phyloP scores from a whole-genome alignment of 2,329 filamentous ascomycete genomes.

The Colletotrichum orbiculare region DNA sequence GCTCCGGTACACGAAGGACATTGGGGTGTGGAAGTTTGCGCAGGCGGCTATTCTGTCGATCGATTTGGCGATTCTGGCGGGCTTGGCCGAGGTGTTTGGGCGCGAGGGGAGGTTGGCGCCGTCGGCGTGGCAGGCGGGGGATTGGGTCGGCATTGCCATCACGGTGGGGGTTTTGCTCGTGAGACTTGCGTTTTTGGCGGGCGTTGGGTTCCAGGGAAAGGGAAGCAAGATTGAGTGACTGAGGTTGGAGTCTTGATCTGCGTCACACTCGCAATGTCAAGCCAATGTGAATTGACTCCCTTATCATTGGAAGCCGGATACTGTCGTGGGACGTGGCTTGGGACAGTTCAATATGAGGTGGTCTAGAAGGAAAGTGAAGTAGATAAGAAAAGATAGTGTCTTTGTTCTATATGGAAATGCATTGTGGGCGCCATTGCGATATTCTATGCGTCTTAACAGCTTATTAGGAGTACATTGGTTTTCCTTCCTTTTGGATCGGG shows the following conservation, averaged over 20 bases:
- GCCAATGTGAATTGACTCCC: fast-evolving
- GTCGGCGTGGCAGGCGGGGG: constrained; percentile 15
- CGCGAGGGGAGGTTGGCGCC: constrained; percentile 34
- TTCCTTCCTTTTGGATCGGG: too few relatives aligned
- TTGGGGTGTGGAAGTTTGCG: constrained; percentile 38
- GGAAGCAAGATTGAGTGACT: not conserved
- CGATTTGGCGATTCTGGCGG: constrained; percentile 39
- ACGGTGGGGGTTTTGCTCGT: constrained; percentile 2
- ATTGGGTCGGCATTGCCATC: constrained; percentile 11
- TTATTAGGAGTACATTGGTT: too few relatives aligned
- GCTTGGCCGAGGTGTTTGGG: constrained; percentile 29
- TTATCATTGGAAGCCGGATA: too few relatives aligned
- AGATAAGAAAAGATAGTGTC: too few relatives aligned
- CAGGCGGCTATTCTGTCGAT: constrained; percentile 39
- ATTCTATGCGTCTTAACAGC: too few relatives aligned
- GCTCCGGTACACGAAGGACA: constrained; percentile 37
- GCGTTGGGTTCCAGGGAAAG: constrained; percentile 1
- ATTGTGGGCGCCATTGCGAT: too few relatives aligned
- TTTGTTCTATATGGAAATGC: too few relatives aligned
- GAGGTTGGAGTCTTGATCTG: too few relatives aligned
- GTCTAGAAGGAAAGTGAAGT: too few relatives aligned
- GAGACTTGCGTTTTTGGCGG: not conserved
- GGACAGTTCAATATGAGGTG: too few relatives aligned
- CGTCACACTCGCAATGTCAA: too few relatives aligned
- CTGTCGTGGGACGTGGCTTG: too few relatives aligned